Evolutionary conservation across 805 yeast species (phyloP), one percentile per base, ranked within the genome.

Genomic region (Candida sonorensis): DNA sequence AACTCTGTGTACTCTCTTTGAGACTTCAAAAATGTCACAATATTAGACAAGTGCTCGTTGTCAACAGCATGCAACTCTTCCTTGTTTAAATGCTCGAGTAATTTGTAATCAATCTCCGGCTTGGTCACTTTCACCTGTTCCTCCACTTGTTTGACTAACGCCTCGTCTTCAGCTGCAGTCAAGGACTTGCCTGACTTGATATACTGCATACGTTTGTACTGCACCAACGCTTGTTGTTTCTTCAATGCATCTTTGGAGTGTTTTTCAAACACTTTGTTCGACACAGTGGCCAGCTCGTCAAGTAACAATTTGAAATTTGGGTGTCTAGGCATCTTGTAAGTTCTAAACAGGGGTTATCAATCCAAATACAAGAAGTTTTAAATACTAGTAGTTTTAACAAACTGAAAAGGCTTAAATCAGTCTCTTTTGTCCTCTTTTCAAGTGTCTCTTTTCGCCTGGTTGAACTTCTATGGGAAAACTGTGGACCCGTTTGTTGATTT

Each of bases 1-100:
- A 90, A 66, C 42, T 79, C 88, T 38, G 75, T 76, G 59, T 86
- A 90, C 10, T 67, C 74, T 42, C 92, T 66, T 56, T 90, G 97
- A 40, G 79, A 74, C 31, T 67, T 64, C 33, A 90, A 60, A 51
- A 75, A 90, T 8, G 67, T 61, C 4, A 72, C 61, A 10, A 82
- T 67, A 48, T 83, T 87, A n/a, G 53, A 44, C 29, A 80, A 57
- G 46, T 78, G 77, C 21, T 57, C 45, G 34, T 40, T 39, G 25
- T 50, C 53, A 10, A 45, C 41, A 4, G 26, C 16, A 23, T 23
- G 14, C 10, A 23, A 12, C 5, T 23, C 26, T 6, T 23, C 15
- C 9, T 42, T 35, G 17, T 41, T 37, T 15, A 50, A 40, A 23
- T 50, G 55, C 6, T 50, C 40, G 16, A 59, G 27, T 26, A 53